A percentile compares a stretch with the other conserved stretches of the same genome.
phyloP scores from a whole-genome alignment of 1,284 basidiomycete species.

The Cystobasidium pallidum region DNA sequence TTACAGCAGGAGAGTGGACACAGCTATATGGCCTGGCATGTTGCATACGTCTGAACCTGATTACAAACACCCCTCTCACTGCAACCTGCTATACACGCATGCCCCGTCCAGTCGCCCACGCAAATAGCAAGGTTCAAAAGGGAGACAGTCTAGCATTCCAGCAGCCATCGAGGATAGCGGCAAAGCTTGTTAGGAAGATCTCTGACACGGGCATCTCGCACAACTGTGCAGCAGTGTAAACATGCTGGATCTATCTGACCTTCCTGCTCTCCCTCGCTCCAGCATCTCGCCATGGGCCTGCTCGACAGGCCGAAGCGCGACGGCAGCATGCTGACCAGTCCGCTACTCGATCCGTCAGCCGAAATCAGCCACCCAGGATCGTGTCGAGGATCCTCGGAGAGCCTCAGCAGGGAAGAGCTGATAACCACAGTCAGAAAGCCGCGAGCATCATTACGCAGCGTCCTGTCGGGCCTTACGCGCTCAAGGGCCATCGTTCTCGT shows the following conservation, averaged over 20 bases:
- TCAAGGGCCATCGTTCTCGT: slow-evolving; percentile 4
- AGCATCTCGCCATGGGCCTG: slow-evolving; percentile 5
- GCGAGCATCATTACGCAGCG: neutral
- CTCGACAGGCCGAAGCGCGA: neutral
- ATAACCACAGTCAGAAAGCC: neutral
- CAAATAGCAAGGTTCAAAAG: neutral
- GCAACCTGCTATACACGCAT: too few species aligned
- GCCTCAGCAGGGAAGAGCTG: neutral
- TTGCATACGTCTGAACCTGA: too few species aligned
- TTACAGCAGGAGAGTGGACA: too few species aligned
- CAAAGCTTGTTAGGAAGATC: neutral
- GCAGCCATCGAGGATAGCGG: neutral
- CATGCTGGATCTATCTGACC: too few species aligned
- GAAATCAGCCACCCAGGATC: neutral
- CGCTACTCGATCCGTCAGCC: neutral
- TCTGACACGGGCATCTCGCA: too few species aligned
- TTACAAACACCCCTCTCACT: too few species aligned
- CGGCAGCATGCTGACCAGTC: slow-evolving; percentile 2
- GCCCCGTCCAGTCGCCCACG: neutral
- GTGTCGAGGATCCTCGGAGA: neutral
- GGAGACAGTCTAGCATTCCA: neutral
- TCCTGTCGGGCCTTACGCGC: neutral
- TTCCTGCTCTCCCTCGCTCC: neutral
- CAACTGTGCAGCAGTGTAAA: too few species aligned
- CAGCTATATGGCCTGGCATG: too few species aligned